Conservation (phyloP, 2,329 filamentous ascomycete species). For the Ophiostoma montium region DNA sequence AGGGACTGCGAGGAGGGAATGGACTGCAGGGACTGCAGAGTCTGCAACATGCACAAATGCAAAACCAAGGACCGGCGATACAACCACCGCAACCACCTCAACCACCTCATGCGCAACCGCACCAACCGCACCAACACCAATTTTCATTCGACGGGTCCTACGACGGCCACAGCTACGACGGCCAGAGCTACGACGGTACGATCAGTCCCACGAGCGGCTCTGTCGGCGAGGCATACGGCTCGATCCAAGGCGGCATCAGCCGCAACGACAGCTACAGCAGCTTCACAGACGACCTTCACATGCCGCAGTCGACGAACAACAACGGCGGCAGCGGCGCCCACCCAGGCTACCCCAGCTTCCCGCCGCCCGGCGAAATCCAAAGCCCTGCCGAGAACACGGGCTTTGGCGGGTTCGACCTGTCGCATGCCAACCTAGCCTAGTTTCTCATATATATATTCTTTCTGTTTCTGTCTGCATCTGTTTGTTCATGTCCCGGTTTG, state of each 20-base stretch:
- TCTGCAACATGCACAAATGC: background rate
- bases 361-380: background rate
- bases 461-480: background rate
- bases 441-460: background rate
- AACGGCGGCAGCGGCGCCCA: background rate
- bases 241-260: slow-evolving; percentile 5
- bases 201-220: slow-evolving; percentile 3
- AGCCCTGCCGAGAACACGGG: slow-evolving; percentile 1
- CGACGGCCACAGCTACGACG: slow-evolving; percentile 1
- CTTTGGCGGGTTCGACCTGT: background rate
- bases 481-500: background rate
- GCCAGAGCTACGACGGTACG: slow-evolving; percentile 1
- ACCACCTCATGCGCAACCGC: background rate
- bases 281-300: slow-evolving; percentile 5
- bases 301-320: background rate
- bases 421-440: background rate
- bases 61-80: background rate
- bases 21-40: background rate
- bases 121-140: background rate
- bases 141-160: background rate
- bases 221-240: background rate
- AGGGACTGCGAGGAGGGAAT: background rate
- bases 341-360: background rate
- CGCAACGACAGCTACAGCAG: slow-evolving; percentile 9
- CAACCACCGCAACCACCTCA: background rate